Evolutionary conservation across 2,329 filamentous ascomycete species (phyloP), one percentile per base, ranked within the genome.

Genomic region (Verticillium longisporum): DNA sequence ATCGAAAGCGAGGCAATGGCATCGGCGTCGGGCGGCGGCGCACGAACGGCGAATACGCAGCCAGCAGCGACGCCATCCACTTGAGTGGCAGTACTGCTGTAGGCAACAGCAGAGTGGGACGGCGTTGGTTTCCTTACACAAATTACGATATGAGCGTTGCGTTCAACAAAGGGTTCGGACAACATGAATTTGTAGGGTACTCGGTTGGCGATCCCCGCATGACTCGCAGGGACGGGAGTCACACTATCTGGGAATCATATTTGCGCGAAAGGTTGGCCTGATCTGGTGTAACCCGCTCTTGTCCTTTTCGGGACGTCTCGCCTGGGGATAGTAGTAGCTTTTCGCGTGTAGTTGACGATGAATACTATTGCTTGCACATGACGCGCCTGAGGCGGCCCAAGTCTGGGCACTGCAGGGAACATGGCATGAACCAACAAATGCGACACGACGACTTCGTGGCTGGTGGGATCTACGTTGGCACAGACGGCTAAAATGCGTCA

Each of bases 1-100:
- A 80, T 78, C 64, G 75, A 81, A 63, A 75, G 76, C 21, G 55
- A 60, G 18, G n/a, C 45, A 7, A 53, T 53, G 7, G 5, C 45
- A 10, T 26, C 45, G 13, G 18, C 18, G 3, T 18, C 18, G 21
- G 45, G 38, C 11, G 38, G 45, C 13, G 45, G 45, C 13, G 45
- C 45, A n/a, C 45, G 45, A 13, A 21, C 45, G 18, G 45, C 45
- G 10, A 53, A 10, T 26, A 13, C 45, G 18, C 45, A 53, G 4
- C 18, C 45, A 2, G 18, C 45, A 18, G 11, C 45, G n/a, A 50
- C n/a, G 7, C 15, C 41, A 11, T 50, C 41, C 1, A 6, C 41
- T 10, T 53, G 45, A 21, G 45, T 4, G 45, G 3, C n/a, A 9
- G 13, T n/a, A 6, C 10, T 5, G 10, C 10, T 26, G 21, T 10